Conservation (phyloP, 2,329 filamentous ascomycete species). For the Fusarium devonianum region DNA sequence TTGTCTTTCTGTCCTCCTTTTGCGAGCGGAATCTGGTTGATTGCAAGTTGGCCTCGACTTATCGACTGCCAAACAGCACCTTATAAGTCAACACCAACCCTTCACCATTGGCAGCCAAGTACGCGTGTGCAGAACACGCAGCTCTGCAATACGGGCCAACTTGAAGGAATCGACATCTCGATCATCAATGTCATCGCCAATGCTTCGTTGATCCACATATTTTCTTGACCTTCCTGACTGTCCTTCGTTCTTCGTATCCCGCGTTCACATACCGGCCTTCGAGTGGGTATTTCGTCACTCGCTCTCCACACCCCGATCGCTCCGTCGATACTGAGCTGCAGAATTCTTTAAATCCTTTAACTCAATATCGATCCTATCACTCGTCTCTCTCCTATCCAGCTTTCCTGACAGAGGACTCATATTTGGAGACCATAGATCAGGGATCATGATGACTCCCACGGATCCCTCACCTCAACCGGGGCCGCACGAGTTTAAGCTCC, state of each 20-base stretch:
- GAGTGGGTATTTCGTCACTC: conserved; percentile 28
- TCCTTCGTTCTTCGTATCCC: conserved; percentile 23
- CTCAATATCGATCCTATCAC: not conserved
- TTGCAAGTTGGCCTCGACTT: not conserved
- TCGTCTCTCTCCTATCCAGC: conserved; percentile 1
- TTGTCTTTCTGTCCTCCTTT: not conserved
- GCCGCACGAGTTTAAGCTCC: conserved; percentile 30
- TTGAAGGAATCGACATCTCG: conserved; percentile 11
- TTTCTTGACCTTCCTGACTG: conserved; percentile 9
- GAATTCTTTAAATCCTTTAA: conserved; percentile 4
- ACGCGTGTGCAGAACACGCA: conserved; percentile 10
- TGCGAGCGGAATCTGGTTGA: no score
- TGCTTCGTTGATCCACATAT: conserved; percentile 30
- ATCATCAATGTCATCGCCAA: conserved; percentile 28
- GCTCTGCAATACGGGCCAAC: conserved; percentile 7
- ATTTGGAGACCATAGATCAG: conserved; percentile 2
- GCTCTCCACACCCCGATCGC: conserved; percentile 21
- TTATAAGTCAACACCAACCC: conserved; percentile 23
- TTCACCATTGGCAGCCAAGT: not conserved
- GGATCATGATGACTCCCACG: conserved; percentile 28
- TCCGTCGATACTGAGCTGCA: not conserved
- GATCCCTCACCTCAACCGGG: conserved; percentile 33
- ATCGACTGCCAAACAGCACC: not conserved
- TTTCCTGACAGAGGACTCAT: not conserved
- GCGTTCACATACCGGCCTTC: conserved; percentile 9